A percentile compares a stretch with the other conserved stretches of the same genome.
Conservation (phyloP, 2,329 filamentous ascomycete genomes). For the Trichoderma oligosporum region DNA sequence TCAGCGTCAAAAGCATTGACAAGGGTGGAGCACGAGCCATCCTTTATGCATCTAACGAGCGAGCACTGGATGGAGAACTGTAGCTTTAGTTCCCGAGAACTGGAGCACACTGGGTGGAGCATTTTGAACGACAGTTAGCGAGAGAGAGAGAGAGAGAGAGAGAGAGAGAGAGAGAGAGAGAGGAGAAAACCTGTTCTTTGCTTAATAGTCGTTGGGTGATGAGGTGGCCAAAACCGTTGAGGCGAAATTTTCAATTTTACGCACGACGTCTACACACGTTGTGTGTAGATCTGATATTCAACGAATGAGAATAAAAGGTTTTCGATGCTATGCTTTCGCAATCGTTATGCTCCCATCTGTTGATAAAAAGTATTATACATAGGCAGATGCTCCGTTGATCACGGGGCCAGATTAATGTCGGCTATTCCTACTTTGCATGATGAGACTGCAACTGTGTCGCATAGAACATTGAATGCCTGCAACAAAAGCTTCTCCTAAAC, state of each 20-base stretch:
- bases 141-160: not conserved
- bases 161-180: not conserved
- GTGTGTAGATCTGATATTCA: not conserved
- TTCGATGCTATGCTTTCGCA: not conserved
- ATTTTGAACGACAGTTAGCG: slow-evolving; percentile 29
- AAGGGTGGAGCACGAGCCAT: slow-evolving; percentile 1
- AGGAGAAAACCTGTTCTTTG: not conserved
- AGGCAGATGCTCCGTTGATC: slow-evolving; percentile 1
- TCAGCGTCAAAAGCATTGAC: slow-evolving; percentile 6
- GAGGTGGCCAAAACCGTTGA: not conserved
- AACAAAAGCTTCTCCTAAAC: not conserved
- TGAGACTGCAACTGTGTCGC: not conserved
- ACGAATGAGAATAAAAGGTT: not conserved
- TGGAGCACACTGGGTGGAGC: slow-evolving; percentile 25
- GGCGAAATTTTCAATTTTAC: no score
- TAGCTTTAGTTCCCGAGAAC: slow-evolving; percentile 33
- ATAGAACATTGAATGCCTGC: not conserved
- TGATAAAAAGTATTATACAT: not conserved
- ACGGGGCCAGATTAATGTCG: slow-evolving; percentile 7
- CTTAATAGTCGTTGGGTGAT: not conserved
- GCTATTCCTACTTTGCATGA: not conserved
- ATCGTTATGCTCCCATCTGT: not conserved
- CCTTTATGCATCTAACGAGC: slow-evolving; percentile 32
- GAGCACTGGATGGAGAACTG: slow-evolving; percentile 24
- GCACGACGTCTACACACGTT: not conserved